Base-by-base conservation (phyloP, 2,329 filamentous ascomycete species). In the Ophioceras dolichostomum region DNA sequence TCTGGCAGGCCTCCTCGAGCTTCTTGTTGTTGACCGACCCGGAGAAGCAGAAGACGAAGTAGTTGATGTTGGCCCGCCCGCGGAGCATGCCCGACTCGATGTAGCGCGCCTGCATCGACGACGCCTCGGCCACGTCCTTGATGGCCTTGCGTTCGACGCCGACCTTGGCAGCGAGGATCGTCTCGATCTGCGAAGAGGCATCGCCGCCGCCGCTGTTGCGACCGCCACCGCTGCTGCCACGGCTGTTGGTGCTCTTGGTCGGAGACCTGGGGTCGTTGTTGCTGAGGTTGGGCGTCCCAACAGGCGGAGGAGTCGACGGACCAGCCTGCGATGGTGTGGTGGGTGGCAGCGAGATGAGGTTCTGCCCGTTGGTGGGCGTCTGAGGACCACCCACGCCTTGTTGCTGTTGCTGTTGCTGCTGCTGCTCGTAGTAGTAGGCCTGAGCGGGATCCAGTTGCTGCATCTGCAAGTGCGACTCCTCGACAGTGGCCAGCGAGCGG, bases 1-100 rank as follows among this genome's bases (percentile, higher is more conserved):
- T 57, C 17, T 57, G 54, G 44, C 67, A 71, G 0, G 67, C 65
- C 1, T 58, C 55, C 40, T 70, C 61, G 2, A 72, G 58, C 41
- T 60, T 62, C 30, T 58, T 55, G 32, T 51, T 45, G 21, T 63
- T 55, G 0, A 71, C 45, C 0, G 57, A 49, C 0, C 67, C 67
- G 18, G 56, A 62, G 50, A 68, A 67, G 24, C 58, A 63, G 41
- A 74, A 59, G 2, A 65, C 49, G 4, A 72, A 53, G 45, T 68
- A 69, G 44, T 60, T 57, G 31, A 72, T 51, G 39, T 68, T 65
- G 1, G 60, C 65, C 0, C 59, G 56, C 0, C 52, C 55, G 13
- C 52, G 55, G 6, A 66, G 58, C 51, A 70, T 61, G 6, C 58
- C 62, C 1, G 67, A 52, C 48, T 73, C 68, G 21, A 73, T 59